Base-by-base conservation (phyloP, 768 basidiomycete genomes). In the Pulveroboletus sp. region DNA sequence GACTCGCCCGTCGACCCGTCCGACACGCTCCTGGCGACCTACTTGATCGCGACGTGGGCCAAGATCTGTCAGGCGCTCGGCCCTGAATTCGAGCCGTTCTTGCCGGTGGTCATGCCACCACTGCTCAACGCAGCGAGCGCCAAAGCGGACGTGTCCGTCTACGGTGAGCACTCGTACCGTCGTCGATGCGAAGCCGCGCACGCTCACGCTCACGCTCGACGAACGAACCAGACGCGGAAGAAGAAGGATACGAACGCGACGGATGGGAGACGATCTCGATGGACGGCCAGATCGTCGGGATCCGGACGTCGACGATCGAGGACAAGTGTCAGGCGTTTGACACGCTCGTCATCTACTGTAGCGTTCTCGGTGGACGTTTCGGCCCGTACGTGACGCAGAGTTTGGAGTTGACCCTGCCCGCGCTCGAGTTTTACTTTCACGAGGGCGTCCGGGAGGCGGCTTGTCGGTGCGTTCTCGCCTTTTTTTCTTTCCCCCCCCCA, bases 321-420 rank as follows among this genome's bases (percentile, higher is more conserved):
- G 89, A 93, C 57, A 92, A 92, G 60, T 89, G 88, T 49, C 86
- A 89, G 60, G 89, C 90, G 3, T 89, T 91, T 56, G 87, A 90
- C 60, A 90, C 87, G n/a, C 74, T 92, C 7, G 81, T 90, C 13
- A 85, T 90, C 19, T 86, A 90, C 61, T 83, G 81, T 54, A 84
- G 82, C 35, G 82, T 84, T 5, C 75, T 92, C 0, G 79, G 79
- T 0, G 69, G 76, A 1, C 72, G 76, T 3, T 90, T 89, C 57
- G 82, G 80, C 1, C 87, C 88, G 0, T 92, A 88, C 59, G 70
- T 92, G 2, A 63, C 80, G 22, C 86, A 86, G 59, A 78, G 76
- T 10, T 72, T 93, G 4, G 85, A 88, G 59, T 77, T 91, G 4
- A 78, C 85, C 2, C 68, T 92, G 2, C 87, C 86, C 0, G 80